Evolutionary conservation across 768 basidiomycete species (phyloP), one percentile per base, ranked within the genome.

Genomic region (Kwoniella europaea): DNA sequence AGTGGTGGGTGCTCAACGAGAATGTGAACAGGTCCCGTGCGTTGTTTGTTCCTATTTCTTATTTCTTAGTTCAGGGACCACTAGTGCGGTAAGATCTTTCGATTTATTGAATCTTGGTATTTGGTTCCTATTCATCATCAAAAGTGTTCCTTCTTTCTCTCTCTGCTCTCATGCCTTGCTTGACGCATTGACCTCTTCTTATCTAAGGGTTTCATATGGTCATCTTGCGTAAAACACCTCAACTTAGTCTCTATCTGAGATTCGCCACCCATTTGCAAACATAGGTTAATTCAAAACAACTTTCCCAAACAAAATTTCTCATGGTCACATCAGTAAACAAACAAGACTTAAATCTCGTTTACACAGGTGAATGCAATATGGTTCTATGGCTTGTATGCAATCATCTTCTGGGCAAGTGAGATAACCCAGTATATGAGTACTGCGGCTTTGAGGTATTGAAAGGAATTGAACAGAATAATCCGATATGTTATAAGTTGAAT

Each of bases 121-220:
- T 18, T 18, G 12, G 46, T 50, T 50, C 46, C 46, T 55, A n/a
- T 55, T 10, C n/a, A 55, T 55, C 24, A n/a, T 55, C 54, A 52
- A 4, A 52, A 15, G 13, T 5, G 50, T 16, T 20, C 20, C 50
- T 52, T 16, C 16, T 52, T 1, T 52, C 50, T 35, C 7, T 35
- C 54, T 55, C 54, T 55, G 20, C 18, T 55, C n/a, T 55, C 12
- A 55, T 55, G 10, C 22, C 54, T 22, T 55, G 15, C 4, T 55
- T n/a, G 10, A 55, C 54, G 20, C 54, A 4, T 55, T 55, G 54
- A 55, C 12, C 54, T 55, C 54, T 55, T 55, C 16, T 55, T 55
- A 55, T 55, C 54, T 55, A 55, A 55, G 54, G 54, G 20, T 20
- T 20, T 24, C n/a, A 18, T n/a, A 18, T 35, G 35, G 35, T 35